Evolutionary conservation across 306 rosid genomes (phyloP).

Genomic region (Cicer bijugum): DNA sequence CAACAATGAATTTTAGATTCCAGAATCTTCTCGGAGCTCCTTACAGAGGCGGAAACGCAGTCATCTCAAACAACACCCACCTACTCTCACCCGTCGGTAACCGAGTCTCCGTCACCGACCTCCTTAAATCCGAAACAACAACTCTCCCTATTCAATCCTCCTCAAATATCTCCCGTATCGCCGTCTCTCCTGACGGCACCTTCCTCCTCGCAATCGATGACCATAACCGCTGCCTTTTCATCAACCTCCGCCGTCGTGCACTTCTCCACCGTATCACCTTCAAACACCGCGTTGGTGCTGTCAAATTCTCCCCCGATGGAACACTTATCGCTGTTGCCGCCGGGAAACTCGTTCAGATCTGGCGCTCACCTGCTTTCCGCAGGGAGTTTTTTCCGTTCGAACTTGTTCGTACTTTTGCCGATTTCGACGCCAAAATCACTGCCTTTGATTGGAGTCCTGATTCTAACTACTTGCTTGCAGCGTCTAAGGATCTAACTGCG

Average conservation of each 20-base stretch:
- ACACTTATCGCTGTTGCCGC: slow-evolving; percentile 67
- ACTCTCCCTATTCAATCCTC: slow-evolving; percentile 85
- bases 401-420: slow-evolving; percentile 68
- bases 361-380: slow-evolving; percentile 83
- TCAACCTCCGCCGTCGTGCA: slow-evolving; percentile 84
- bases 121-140: slow-evolving; percentile 66
- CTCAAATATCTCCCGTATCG: slow-evolving; percentile 71
- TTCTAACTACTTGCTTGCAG: slow-evolving; percentile 66
- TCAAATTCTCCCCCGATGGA: slow-evolving; percentile 71
- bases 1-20: slow-evolving; percentile 80
- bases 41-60: slow-evolving; percentile 84
- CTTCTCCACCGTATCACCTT: slow-evolving; percentile 86
- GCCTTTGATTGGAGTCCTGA: slow-evolving; percentile 84
- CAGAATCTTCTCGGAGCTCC: slow-evolving; percentile 96
- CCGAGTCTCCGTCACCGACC: slow-evolving; percentile 79
- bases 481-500: slow-evolving; percentile 85
- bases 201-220: slow-evolving; percentile 83
- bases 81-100: slow-evolving; percentile 92
- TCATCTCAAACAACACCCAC: slow-evolving; percentile 63
- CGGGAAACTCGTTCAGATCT: slow-evolving; percentile 81
- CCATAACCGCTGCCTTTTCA: slow-evolving; percentile 72
- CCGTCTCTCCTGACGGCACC: slow-evolving; percentile 78
- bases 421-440: slow-evolving; percentile 61
- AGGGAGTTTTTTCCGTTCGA: slow-evolving; percentile 76
- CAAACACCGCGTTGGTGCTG: slow-evolving; percentile 64